Conservation (phyloP, 805 yeast genomes). For the Danielozyma ontarioensis region DNA sequence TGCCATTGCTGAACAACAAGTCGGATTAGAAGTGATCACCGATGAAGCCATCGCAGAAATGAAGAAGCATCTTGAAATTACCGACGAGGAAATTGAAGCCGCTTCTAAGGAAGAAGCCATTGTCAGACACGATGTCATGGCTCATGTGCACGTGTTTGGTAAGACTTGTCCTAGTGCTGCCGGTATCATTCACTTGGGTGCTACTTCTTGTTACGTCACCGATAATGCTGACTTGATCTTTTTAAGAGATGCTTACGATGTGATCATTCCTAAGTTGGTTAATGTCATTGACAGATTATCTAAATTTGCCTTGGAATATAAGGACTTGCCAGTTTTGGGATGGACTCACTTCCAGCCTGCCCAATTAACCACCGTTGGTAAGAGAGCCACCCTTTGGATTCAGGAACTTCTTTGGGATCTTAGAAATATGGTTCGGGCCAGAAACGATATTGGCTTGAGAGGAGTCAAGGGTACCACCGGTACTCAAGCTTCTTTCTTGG, state of each 20-base stretch:
- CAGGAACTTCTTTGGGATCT: slow-evolving; percentile 98
- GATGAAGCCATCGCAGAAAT: slow-evolving; percentile 91
- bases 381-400: slow-evolving; percentile 95
- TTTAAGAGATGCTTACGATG: slow-evolving; percentile 90
- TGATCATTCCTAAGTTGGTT: slow-evolving; percentile 89
- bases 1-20: slow-evolving; percentile 91
- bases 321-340: slow-evolving; percentile 94
- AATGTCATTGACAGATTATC: slow-evolving; percentile 90
- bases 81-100: slow-evolving; percentile 87
- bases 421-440: slow-evolving; percentile 91
- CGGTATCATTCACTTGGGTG: slow-evolving; percentile 96
- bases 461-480: slow-evolving; percentile 99
- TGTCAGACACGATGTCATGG: slow-evolving; percentile 99
- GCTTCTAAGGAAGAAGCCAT: slow-evolving; percentile 94
- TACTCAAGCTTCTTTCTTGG: slow-evolving; percentile 93
- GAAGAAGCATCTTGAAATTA: slow-evolving; percentile 68
- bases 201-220: slow-evolving; percentile 96
- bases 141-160: slow-evolving; percentile 96
- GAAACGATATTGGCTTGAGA: slow-evolving; percentile 92
- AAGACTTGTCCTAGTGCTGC: slow-evolving; percentile 92
- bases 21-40: slow-evolving; percentile 78
- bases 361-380: slow-evolving; percentile 96
- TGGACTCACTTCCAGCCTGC: slow-evolving; percentile 99
- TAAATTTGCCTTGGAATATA: slow-evolving; percentile 83
- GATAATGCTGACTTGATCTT: slow-evolving; percentile 98